These are phyloP conservation scores for Periglandula ipomoeae DNA, from an alignment of 2,329 filamentous ascomycete species.

Conservation along the genomic window DNA sequence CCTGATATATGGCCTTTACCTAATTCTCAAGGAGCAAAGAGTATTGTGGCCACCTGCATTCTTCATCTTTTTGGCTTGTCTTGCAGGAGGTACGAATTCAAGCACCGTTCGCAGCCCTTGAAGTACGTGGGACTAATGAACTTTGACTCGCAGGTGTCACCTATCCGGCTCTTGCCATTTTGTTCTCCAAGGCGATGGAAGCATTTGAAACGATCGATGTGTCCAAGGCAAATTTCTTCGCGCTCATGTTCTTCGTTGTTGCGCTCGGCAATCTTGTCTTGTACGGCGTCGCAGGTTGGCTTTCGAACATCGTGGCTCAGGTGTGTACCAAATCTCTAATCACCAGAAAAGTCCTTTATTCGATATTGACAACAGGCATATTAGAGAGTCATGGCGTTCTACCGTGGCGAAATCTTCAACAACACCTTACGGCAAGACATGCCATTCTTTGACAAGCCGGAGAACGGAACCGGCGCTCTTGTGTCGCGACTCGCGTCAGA, in stretches of 20 bases:
- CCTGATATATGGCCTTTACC: constrained; percentile 18
- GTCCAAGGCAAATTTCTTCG: constrained; percentile 37
- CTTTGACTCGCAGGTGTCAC: constrained; percentile 22
- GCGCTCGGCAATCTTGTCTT: constrained; percentile 35
- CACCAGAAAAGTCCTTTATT: background rate
- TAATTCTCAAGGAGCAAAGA: constrained; percentile 22
- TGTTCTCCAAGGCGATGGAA: constrained; percentile 31
- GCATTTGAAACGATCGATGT: constrained; percentile 22
- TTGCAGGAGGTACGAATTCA: constrained; percentile 18
- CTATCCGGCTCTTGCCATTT: constrained; percentile 29
- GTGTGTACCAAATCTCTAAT: constrained; percentile 15
- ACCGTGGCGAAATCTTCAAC: constrained; percentile 34
- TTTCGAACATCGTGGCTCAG: constrained; percentile 27
- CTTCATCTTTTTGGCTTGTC: constrained; percentile 14
- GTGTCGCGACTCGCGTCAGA: constrained; percentile 28
- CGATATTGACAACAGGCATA: no score
- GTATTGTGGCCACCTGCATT: constrained; percentile 16
- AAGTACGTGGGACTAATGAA: no score
- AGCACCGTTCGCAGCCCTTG: no score
- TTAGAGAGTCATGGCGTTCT: constrained; percentile 22
- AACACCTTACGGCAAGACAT: constrained; percentile 48
- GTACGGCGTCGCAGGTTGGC: constrained; percentile 30
- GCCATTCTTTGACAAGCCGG: constrained; percentile 31
- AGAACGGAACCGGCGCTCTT: constrained; percentile 29
- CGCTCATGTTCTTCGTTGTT: constrained; percentile 47